Evolutionary conservation across 495 filamentous ascomycete species (phyloP), one percentile per base, ranked within the genome.

Genomic region (Beverwykella pulmonaria): DNA sequence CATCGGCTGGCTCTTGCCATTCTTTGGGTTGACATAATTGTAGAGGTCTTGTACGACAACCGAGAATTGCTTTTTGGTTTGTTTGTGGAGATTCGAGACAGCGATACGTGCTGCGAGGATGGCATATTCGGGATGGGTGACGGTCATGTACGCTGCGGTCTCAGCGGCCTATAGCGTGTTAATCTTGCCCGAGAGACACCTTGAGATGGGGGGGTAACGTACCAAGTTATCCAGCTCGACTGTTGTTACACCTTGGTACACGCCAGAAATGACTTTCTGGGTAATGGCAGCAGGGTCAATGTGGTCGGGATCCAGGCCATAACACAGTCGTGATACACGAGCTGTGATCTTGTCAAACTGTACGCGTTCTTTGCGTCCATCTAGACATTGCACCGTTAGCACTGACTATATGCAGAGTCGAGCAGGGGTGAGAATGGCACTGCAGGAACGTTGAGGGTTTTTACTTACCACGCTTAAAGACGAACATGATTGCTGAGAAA

Each of bases 301-400:
- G 82, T 98, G 94, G 63, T 97, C 94, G 47, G 88, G 83, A 76
- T 98, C 95, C 60, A 98, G 87, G 61, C 94, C 93, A 77, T 98
- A 98, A 83, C 94, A 98, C 57, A 98, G 86, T 57, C 94, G 85
- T 27, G 94, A 98, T 47, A 98, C 94, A 78, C 94, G 92, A 68
- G 94, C 94, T 65, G 94, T 98, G 84, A 98, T 98, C 81, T 98
- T 98, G 82, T 98, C 94, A 83, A 98, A 98, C 78, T 98, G 94
- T 61, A 98, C 94, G 78, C 94, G 94, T 86, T 98, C 94, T 83
- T 98, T 97, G 83, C 94, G 93, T 80, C 94, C 94, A 84, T 98
- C 93, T 98, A 67, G 17, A 44, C 39, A 30, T n/a, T 19, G 56
- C 1, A 47, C 48, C 12, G 59, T 65, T 48, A 68, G 62, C 44